Percentiles rank a stretch among this genome's conserved stretches.
Conservation (phyloP, 2,329 filamentous ascomycete species). For the Xylariaceae sp. region DNA sequence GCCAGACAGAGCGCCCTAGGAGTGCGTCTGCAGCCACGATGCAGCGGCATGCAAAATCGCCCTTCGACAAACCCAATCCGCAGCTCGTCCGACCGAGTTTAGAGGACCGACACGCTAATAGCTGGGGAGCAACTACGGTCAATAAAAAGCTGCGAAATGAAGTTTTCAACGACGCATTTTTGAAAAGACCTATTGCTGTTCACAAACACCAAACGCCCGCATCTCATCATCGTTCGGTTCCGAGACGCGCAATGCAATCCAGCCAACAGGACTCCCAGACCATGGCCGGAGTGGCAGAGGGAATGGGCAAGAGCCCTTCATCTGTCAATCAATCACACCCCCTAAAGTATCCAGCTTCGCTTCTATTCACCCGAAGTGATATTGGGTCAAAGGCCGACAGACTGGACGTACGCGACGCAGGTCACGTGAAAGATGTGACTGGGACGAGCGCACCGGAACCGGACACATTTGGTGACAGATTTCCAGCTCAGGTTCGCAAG, state of each 20-base stretch:
- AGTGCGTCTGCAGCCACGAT: conserved; percentile 34
- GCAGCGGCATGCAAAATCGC: conserved; percentile 15
- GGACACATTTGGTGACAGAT: conserved; percentile 47
- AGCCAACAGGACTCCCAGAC: conserved; percentile 43
- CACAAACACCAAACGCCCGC: conserved; percentile 69
- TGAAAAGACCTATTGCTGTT: conserved; percentile 76
- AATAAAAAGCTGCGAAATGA: conserved; percentile 86
- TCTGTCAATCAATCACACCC: conserved; percentile 17
- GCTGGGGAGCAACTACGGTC: conserved; percentile 88
- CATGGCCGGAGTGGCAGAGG: conserved; percentile 11
- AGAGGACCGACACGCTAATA: conserved; percentile 56
- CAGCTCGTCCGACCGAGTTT: conserved; percentile 37
- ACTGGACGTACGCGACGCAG: conserved; percentile 33
- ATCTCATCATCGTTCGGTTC: conserved; percentile 59
- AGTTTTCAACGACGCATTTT: conserved; percentile 87
- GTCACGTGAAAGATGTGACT: conserved; percentile 50
- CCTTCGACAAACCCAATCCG: conserved; percentile 10
- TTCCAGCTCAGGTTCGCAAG: conserved; percentile 46
- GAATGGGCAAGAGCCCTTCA: conserved; percentile 3
- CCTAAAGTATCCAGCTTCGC: conserved; percentile 20
- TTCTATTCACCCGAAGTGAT: conserved; percentile 34
- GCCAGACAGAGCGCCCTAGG: conserved; percentile 31
- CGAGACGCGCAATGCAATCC: conserved; percentile 46
- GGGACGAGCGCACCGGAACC: conserved; percentile 64
- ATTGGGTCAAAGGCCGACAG: conserved; percentile 26